Base-by-base conservation (phyloP, 345 rosid species). In the Aquilaria yunnanensis region DNA sequence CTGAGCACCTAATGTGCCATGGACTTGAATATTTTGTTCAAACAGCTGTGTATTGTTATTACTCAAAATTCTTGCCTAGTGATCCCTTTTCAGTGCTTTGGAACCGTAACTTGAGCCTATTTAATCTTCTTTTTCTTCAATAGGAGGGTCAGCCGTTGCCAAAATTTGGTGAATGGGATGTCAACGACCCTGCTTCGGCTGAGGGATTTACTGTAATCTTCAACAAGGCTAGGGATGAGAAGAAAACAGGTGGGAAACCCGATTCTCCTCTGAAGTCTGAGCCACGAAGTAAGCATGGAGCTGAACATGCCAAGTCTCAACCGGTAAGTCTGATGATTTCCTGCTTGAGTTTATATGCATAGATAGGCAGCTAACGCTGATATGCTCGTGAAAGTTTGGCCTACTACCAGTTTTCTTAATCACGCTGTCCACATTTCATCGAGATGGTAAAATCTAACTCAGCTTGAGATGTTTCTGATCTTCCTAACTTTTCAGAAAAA, bases 131-230 rank as follows among this genome's bases (percentile, higher is more conserved):
- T 72, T 57, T 48, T 54, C 12, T 30, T 49, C 8, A 61, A 66
- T 82, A 85, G 89, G 96, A 70, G 72, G 97, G 95, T 67, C 88
- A 82, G 63, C 89, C 83, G 59, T 83, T 90, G 71, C 98, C 98
- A 37, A 93, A 90, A 76, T 93, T 93, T 59, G 98, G 98, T 59
- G 98, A 93, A 76, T 93, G 98, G 97, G 98, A 93, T 63, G 94
- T 89, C 51, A 86, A 74, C 71, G 90, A 93, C 72, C 97, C 98
- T 55, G 87, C 90, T 37, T 80, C 98, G 11, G 98, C 98, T 1
- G 82, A 90, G 77, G 98, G 98, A 67, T 93, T 90, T 72, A 93
- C 98, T 32, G 97, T 86, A 57, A 93, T 90, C 51, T 93, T 93
- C 70, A 90, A 93, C 75, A 80, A 90, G 64, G 98, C 96, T 56